Evolutionary conservation across 495 filamentous ascomycete species (phyloP).

Genomic region (Talaromyces ruber): DNA sequence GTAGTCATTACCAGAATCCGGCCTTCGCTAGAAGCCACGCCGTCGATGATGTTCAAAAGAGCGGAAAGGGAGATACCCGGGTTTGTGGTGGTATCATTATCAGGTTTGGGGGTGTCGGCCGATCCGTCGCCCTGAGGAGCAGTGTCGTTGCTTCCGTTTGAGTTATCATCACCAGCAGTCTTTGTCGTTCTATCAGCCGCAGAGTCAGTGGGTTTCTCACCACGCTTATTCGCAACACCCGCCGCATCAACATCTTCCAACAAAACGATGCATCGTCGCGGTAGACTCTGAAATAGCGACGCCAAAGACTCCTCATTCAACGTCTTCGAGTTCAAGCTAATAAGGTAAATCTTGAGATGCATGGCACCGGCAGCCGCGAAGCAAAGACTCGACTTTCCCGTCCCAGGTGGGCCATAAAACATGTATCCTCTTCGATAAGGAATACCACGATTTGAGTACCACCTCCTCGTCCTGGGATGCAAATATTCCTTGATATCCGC

Average conservation of each 20-base stretch:
- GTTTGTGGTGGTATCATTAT: conserved; percentile 11
- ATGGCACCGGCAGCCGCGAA: conserved; percentile 37
- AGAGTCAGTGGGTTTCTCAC: background rate
- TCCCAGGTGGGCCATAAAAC: conserved; percentile 39
- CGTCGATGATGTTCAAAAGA: conserved; percentile 72
- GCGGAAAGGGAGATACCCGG: conserved; percentile 55
- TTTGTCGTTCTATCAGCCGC: background rate
- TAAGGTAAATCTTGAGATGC: conserved; percentile 35
- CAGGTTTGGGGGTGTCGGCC: background rate
- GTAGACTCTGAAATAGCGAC: conserved; percentile 54
- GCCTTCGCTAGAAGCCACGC: conserved; percentile 69
- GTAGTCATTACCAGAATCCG: conserved; percentile 80
- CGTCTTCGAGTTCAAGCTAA: conserved; percentile 33
- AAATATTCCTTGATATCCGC: conserved; percentile 85
- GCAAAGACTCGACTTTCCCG: conserved; percentile 44
- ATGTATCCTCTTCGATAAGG: conserved; percentile 41
- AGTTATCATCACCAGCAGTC: background rate
- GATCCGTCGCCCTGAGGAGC: background rate
- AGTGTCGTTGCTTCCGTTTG: background rate
- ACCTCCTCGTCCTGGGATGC: conserved; percentile 59
- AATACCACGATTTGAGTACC: conserved; percentile 68
- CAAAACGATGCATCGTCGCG: conserved; percentile 35
- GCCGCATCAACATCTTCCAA: conserved; percentile 42
- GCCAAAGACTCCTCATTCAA: conserved; percentile 60
- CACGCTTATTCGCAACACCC: conserved; percentile 48